Evolutionary conservation across 306 rosid genomes (phyloP), one percentile per base, ranked within the genome.

Genomic region (Vicia faba): DNA sequence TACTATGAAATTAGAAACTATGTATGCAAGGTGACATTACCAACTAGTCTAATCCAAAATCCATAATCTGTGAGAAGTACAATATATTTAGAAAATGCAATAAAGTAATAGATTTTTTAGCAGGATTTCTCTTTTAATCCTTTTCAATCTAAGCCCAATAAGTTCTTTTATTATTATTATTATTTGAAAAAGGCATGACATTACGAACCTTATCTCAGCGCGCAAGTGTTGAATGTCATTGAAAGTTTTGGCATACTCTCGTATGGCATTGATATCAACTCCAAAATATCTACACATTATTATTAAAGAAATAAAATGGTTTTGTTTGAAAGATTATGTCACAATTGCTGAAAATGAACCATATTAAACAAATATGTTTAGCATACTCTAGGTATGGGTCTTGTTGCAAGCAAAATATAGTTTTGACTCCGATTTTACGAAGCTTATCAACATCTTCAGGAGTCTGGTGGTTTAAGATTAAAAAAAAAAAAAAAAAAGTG

Each of bases 341-440:
- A 23, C 46, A 73, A 71, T 54, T 45, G 69, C 59, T 56, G 64
- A 64, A 75, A 25, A 54, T 13, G 31, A 70, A 69, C 50, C 60
- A 55, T 28, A 28, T 25, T 2, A 66, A 71, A 61, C 73, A 75
- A 38, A 60, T 16, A 26, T 71, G 8, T 59, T 31, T 46, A 71
- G 95, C 95, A 90, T 93, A 93, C 99, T 88, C 99, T 63, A 93
- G 80, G 74, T 93, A 97, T 39, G 97, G 41, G 77, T 93, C 61
- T 69, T 93, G 78, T 74, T 93, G 99, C 84, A 93, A 68, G 88
- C 99, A n/a, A n/a, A n/a, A n/a, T n/a, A n/a, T n/a, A n/a, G n/a
- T n/a, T n/a, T n/a, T n/a, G n/a, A n/a, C n/a, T 70, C 97, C 99
- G n/a, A 88, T 85, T 59, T 8, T 76, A 26, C 85, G 95, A 71